Conservation (phyloP, 176 grass and related monocot species). For the Ananas comosus region DNA sequence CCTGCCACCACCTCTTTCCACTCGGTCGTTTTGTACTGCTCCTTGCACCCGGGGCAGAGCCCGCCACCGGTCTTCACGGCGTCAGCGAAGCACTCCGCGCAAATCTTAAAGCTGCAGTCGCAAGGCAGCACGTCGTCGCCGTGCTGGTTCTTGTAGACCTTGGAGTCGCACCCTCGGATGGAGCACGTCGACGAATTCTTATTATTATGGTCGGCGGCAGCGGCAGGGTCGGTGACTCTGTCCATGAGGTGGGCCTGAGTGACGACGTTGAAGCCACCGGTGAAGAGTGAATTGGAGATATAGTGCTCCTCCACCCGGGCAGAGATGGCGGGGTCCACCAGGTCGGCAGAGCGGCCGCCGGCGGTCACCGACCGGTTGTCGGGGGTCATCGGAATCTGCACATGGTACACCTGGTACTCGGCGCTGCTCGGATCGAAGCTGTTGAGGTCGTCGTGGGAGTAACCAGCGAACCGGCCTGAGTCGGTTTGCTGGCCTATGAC, state of each 20-base stretch:
- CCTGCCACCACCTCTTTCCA: constrained; percentile 51
- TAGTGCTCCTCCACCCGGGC: constrained; percentile 49
- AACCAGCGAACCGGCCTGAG: constrained; percentile 88
- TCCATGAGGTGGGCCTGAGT: constrained; percentile 74
- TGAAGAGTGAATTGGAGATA: constrained; percentile 77
- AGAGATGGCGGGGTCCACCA: constrained; percentile 10
- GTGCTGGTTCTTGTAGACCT: constrained; percentile 41
- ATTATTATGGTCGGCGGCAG: background rate
- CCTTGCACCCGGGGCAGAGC: constrained; percentile 81
- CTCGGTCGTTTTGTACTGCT: constrained; percentile 70
- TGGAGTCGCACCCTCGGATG: constrained; percentile 57
- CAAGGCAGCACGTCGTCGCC: constrained; percentile 61
- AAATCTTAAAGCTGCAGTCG: constrained; percentile 91
- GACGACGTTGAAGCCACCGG: constrained; percentile 84
- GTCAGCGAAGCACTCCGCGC: constrained; percentile 81
- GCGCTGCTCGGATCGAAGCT: constrained; percentile 79
- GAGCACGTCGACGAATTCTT: constrained; percentile 36
- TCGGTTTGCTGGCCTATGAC: constrained; percentile 70
- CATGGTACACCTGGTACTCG: constrained; percentile 79
- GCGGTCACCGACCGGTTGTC: constrained; percentile 16
- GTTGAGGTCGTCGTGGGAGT: constrained; percentile 86
- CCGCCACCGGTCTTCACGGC: constrained; percentile 47
- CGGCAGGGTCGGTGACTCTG: constrained; percentile 17
- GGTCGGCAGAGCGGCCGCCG: constrained; percentile 51
- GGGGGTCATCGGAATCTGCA: constrained; percentile 87